Evolutionary conservation across 75 land plant species (phyloP).

Genomic region (Pinus tabuliformis): DNA sequence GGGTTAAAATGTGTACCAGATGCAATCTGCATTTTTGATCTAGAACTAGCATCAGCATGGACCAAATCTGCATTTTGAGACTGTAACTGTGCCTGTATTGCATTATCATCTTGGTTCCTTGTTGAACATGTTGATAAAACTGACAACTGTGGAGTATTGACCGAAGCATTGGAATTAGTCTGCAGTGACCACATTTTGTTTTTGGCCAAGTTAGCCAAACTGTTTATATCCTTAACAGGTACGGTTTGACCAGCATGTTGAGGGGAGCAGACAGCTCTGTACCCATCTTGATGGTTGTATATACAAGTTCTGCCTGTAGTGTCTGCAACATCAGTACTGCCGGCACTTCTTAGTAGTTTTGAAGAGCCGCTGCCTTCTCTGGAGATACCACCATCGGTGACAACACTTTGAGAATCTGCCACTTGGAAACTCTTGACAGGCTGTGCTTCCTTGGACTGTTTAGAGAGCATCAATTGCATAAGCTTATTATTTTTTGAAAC

Average conservation of each 20-base stretch:
- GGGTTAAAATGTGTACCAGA: background rate
- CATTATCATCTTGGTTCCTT: background rate
- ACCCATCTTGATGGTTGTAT: constrained; percentile 4
- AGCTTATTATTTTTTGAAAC: constrained; percentile 13
- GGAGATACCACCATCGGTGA: constrained; percentile 16
- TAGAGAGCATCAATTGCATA: constrained; percentile 11
- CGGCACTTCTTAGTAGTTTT: constrained; percentile 23
- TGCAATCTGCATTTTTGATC: constrained; percentile 3
- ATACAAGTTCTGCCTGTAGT: constrained; percentile 7
- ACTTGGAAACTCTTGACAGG: background rate
- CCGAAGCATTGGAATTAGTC: background rate
- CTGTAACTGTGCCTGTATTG: background rate
- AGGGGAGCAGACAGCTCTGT: background rate
- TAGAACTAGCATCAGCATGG: background rate
- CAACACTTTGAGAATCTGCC: constrained; percentile 5
- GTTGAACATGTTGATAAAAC: constrained; percentile 3
- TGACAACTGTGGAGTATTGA: background rate
- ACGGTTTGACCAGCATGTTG: background rate
- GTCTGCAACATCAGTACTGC: constrained; percentile 4
- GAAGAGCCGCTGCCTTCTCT: constrained; percentile 14
- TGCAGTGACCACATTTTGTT: constrained; percentile 3
- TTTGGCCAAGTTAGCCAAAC: background rate
- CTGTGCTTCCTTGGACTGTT: constrained; percentile 10
- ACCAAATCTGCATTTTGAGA: constrained; percentile 9
- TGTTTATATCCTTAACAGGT: background rate